Percentiles rank a stretch among this genome's conserved stretches.
These are phyloP conservation scores for Mycosphaerella sp. DNA, from an alignment of 2,329 filamentous ascomycete species.

Conservation along the genomic window DNA sequence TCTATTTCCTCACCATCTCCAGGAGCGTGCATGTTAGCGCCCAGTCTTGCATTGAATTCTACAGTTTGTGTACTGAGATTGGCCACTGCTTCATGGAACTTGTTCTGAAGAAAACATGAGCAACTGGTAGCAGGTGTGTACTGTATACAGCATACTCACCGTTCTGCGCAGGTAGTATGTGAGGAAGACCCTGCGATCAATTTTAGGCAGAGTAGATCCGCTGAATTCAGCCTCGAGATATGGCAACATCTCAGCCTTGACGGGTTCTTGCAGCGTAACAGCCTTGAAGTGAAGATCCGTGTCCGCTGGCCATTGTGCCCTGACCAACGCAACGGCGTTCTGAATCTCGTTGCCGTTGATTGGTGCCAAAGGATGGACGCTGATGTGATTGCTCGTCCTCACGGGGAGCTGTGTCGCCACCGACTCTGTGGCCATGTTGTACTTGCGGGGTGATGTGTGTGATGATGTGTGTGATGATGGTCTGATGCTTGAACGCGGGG, in stretches of 20 bases:
- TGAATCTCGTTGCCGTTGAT: constrained; percentile 53
- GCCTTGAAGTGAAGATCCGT: constrained; percentile 59
- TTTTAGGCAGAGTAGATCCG: constrained; percentile 37
- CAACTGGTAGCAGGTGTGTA: neutral
- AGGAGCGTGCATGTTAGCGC: constrained; percentile 51
- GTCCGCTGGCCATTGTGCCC: constrained; percentile 48
- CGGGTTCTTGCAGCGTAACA: constrained; percentile 44
- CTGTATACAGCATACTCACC: constrained; percentile 35
- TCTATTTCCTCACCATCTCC: constrained; percentile 55
- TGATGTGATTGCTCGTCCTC: constrained; percentile 21
- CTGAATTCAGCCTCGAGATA: constrained; percentile 31
- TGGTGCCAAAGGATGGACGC: constrained; percentile 54
- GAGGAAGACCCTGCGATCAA: constrained; percentile 47
- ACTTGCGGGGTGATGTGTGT: neutral
- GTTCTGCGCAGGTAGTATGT: constrained; percentile 55
- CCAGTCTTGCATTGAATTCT: constrained; percentile 53
- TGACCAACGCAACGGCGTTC: constrained; percentile 46
- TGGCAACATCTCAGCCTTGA: constrained; percentile 30
- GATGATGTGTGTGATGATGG: neutral
- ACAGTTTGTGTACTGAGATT: constrained; percentile 48
- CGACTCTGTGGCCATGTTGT: constrained; percentile 17
- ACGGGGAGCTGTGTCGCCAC: constrained; percentile 23
- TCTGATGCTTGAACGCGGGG: neutral
- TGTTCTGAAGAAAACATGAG: constrained; percentile 41
- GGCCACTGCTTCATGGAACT: constrained; percentile 55